These are phyloP conservation scores for Sclerospora graminicola DNA, from an alignment of 352 stramenopile genomes.

Conservation along the genomic window DNA sequence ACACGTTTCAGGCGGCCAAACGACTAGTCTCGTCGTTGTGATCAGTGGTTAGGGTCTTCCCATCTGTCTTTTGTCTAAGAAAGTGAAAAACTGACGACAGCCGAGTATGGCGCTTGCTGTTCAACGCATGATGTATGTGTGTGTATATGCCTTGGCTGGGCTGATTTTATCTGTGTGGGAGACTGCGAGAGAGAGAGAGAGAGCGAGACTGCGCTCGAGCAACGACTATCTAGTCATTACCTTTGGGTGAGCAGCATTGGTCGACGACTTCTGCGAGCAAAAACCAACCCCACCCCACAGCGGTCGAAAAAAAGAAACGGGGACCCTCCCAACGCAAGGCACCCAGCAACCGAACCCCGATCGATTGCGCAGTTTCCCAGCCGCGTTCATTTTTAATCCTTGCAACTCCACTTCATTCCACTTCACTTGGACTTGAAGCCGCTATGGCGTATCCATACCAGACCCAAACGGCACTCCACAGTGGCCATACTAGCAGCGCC, in stretches of 20 bases:
- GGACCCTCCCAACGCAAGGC: conserved; percentile 6
- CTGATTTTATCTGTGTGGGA: conserved; percentile 20
- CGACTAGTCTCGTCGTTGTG: conserved; percentile 12
- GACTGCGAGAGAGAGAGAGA: conserved; percentile 23
- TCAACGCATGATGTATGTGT: conserved; percentile 3
- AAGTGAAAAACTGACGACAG: conserved; percentile 25
- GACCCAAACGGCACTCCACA: conserved; percentile 14
- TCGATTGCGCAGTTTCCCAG: neutral
- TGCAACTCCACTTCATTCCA: neutral
- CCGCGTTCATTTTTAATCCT: conserved; percentile 19
- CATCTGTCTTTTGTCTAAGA: conserved; percentile 12
- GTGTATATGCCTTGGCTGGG: neutral
- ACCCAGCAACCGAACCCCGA: conserved; percentile 19
- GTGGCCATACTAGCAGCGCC: conserved; percentile 4
- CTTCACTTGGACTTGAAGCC: neutral
- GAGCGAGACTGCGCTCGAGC: too few relatives aligned
- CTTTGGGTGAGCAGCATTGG: neutral
- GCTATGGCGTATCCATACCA: conserved; percentile 23
- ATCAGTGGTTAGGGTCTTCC: conserved; percentile 5
- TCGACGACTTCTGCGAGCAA: conserved; percentile 9
- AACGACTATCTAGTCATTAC: conserved; percentile 1
- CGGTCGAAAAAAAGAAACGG: conserved; percentile 31
- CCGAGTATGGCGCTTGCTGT: conserved; percentile 9
- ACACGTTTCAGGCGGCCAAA: conserved; percentile 12
- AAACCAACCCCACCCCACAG: conserved; percentile 7